A percentile compares a stretch with the other conserved stretches of the same genome.
These are phyloP conservation scores for Rutstroemia sydowiana DNA, from an alignment of 2,329 filamentous ascomycete species.

Conservation along the genomic window DNA sequence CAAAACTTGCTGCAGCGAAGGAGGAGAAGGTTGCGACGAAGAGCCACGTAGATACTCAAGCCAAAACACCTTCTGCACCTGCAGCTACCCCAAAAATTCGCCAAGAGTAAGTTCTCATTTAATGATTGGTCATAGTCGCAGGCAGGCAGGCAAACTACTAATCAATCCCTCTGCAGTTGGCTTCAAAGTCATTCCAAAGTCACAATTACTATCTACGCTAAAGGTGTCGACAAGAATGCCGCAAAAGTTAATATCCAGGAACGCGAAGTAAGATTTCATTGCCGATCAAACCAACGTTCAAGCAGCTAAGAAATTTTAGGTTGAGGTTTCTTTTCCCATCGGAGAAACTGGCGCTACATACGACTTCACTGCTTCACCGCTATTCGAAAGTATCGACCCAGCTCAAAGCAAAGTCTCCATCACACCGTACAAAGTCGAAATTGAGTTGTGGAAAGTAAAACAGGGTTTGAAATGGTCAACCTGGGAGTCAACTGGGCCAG, in stretches of 20 bases:
- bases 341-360: constrained; percentile 42
- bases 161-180: constrained; percentile 37
- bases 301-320: constrained; percentile 28
- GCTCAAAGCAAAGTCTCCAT: constrained; percentile 54
- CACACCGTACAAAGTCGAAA: constrained; percentile 72
- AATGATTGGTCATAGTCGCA: not conserved
- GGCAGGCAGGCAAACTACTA: not conserved
- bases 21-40: not conserved
- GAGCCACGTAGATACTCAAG: constrained; percentile 1
- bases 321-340: constrained; percentile 53
- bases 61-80: not conserved
- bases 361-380: constrained; percentile 56
- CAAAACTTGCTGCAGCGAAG: constrained; percentile 13
- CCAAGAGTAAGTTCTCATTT: constrained; percentile 38
- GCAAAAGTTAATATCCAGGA: constrained; percentile 38
- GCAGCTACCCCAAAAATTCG: constrained; percentile 47
- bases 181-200: constrained; percentile 56
- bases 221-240: constrained; percentile 52
- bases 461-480: constrained; percentile 37
- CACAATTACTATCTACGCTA: constrained; percentile 58
- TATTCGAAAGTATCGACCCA: constrained; percentile 59
- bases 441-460: constrained; percentile 61
- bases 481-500: constrained; percentile 23
- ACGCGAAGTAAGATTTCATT: constrained; percentile 15
- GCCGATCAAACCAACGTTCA: not conserved